Base-by-base conservation (phyloP, 1,139 yeast genomes). In the Sugiyamaella xylanicola region DNA sequence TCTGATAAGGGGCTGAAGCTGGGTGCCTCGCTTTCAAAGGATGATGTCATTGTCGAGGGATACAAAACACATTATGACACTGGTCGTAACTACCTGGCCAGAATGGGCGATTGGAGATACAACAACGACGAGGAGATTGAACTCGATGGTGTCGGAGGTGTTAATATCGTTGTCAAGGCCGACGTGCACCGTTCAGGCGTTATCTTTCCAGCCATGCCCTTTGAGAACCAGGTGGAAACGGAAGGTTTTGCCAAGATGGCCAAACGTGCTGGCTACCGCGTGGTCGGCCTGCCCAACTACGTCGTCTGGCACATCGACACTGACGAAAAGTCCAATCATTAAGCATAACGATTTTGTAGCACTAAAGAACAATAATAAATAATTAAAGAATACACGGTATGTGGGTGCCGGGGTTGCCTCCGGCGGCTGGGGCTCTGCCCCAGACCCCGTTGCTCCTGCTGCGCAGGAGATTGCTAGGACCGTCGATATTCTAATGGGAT, bases 81-180 rank as follows among this genome's bases (percentile, higher is more conserved):
- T 0, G 89, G 92, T 85, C 79, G 97, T 71, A 87, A 84, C 2
- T 95, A 88, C 73, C 76, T 89, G 65, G 95, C 92, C 0, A 85
- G 87, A 64, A 76, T 84, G 47, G 79, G 96, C 62, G 84, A 85
- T 61, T 73, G 81, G 5, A 70, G 79, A 42, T 93, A 92, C 13
- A 74, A 85, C 67, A 84, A 82, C 4, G 72, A 83, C 61, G 91
- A 85, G 61, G 77, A 86, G 21, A 74, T 89, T 40, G 89, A 85
- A 59, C 72, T 90, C 56, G 96, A 90, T 69, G 96, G 96, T 58
- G 88, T 90, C 57, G 96, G 96, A 17, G 96, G 96, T 42, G 97
- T 90, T 41, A 86, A 92, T 0, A 88, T 90, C 58, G 73, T 90
- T 56, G 92, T 95, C 3, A 85, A 84, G 67, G 96, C 96, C 0